These are phyloP conservation scores for Protomyces pachydermus DNA, from an alignment of 1,139 yeast genomes.

Conservation along the genomic window DNA sequence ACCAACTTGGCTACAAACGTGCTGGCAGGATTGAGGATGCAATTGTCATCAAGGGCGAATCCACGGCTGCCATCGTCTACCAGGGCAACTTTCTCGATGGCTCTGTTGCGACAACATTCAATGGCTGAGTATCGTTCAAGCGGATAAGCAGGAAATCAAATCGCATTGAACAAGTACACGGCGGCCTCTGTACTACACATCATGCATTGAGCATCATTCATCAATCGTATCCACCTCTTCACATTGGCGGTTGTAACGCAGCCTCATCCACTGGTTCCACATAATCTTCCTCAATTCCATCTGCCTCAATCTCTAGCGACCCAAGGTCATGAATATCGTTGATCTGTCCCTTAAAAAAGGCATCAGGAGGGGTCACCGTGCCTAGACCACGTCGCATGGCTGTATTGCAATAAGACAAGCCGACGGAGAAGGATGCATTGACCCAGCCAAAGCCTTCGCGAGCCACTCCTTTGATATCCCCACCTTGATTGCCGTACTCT, in stretches of 20 bases:
- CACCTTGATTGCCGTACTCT: constrained; percentile 95
- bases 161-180: background rate
- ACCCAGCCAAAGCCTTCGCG: constrained; percentile 96
- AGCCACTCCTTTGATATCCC: constrained; percentile 87
- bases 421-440: constrained; percentile 76
- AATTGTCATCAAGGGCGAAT: constrained; percentile 75
- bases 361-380: constrained; percentile 71
- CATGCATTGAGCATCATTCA: background rate
- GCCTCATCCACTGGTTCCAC: background rate
- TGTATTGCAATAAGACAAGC: constrained; percentile 61
- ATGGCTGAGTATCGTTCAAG: background rate
- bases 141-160: background rate
- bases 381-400: constrained; percentile 77
- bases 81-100: constrained; percentile 46
- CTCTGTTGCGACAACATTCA: constrained; percentile 8
- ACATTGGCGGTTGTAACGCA: background rate
- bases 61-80: constrained; percentile 76
- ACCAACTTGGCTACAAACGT: constrained; percentile 67
- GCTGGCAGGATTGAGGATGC: constrained; percentile 78
- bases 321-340: constrained; percentile 1
- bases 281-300: background rate
- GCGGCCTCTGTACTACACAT: background rate
- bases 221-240: too few relatives aligned
- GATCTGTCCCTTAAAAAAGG: constrained; percentile 46
- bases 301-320: background rate